Evolutionary conservation across 345 rosid species (phyloP), one percentile per base, ranked within the genome.

Genomic region (Lepidium aucheri): DNA sequence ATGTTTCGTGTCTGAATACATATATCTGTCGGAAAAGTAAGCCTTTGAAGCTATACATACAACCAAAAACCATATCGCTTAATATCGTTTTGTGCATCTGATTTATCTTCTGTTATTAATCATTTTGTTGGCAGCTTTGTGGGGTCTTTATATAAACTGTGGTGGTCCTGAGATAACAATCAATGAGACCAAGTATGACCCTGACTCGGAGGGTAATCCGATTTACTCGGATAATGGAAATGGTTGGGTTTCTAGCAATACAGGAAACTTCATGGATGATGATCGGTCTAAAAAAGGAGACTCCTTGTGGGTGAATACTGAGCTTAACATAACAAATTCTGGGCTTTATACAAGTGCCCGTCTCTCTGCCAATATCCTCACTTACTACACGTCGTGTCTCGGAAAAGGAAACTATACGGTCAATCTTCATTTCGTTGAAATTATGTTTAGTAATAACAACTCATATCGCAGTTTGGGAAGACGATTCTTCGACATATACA

Each of bases 391-490:
- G 13, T 77, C 76, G 24, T 88, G 91, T 67, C 72, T 85, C 13
- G 67, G 49, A 72, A 17, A 75, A 28, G 83, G 86, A 35, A 82
- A 60, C 34, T 88, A 88, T 68, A 78, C 73, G 0, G 86, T 90
- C 39, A 84, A 74, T 56, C 97, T 90, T 62, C 95, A 90, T 69
- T 90, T 90, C 56, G 89, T 89, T 16, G 95, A 90, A 76, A 86
- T 83, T 20, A 61, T 73, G 77, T 83, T 86, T 81, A 68, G 40
- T 2, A 54, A 68, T 39, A 74, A 78, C 50, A 62, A 65, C 34
- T 68, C 75, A 3, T 84, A 55, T 56, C 1, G 0, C 11, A 83
- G 78, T 71, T 65, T 82, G n/a, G 95, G 97, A 30, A 84, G 80
- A 74, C 77, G 87, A 28, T 56, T 78, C 32, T 90, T 87, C 40